Conservation (phyloP, 1,284 basidiomycete genomes). For the Spongispora temasekensis region DNA sequence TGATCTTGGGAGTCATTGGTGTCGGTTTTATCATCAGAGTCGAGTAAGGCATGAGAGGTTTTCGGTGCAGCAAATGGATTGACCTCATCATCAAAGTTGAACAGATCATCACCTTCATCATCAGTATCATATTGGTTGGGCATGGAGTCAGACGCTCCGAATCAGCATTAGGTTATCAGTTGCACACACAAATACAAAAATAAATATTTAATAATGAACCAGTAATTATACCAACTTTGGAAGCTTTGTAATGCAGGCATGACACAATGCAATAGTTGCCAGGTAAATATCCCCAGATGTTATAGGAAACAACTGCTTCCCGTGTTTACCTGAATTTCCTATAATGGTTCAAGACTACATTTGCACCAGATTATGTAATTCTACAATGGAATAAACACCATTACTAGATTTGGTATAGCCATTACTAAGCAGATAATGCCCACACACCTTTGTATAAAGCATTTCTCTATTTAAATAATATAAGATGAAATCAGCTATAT, state of each 20-base stretch:
- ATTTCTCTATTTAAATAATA: no score
- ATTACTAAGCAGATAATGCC: no score
- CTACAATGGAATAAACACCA: no score
- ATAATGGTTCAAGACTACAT: neutral
- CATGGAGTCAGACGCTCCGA: neutral
- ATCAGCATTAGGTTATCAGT: neutral
- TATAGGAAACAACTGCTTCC: slow-evolving; percentile 4
- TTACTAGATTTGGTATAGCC: no score
- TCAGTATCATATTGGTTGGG: neutral
- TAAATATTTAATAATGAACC: neutral
- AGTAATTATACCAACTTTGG: neutral
- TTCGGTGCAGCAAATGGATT: slow-evolving; percentile 3
- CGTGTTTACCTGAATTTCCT: slow-evolving; percentile 2
- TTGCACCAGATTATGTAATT: no score
- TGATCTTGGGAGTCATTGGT: neutral
- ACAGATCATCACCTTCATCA: neutral
- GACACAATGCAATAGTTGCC: slow-evolving; percentile 1
- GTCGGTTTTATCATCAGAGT: neutral
- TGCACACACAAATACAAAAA: neutral
- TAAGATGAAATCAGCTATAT: no score
- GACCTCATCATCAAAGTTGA: slow-evolving; percentile 3
- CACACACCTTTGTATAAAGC: no score
- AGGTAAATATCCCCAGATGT: slow-evolving; percentile 6
- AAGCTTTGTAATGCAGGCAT: neutral
- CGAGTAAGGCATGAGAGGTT: neutral